Percentiles rank a stretch among this genome's conserved stretches.
Evolutionary conservation across 352 stramenopile species (phyloP).

Genomic region (Pythium sukuiense): DNA sequence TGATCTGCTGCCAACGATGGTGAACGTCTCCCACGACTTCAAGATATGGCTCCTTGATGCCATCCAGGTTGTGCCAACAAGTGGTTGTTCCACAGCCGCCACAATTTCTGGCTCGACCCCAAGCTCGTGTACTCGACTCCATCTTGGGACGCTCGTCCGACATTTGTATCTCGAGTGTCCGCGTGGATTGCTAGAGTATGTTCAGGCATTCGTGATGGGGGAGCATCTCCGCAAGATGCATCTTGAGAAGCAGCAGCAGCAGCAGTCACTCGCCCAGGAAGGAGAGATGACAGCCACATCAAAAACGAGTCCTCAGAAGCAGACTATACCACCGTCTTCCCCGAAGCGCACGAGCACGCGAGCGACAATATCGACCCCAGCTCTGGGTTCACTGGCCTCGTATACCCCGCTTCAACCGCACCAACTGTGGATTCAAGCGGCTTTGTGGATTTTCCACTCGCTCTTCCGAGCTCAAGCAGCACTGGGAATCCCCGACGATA

Average conservation of each 20-base stretch:
- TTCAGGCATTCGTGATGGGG: conserved; percentile 6
- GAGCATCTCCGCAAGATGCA: conserved; percentile 7
- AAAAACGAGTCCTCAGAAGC: neutral
- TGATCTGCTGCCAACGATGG: conserved; percentile 3
- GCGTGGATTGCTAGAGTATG: neutral
- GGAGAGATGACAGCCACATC: neutral
- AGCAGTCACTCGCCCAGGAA: conserved; percentile 13
- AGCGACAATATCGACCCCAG: neutral
- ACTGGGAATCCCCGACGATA: neutral
- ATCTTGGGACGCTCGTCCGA: neutral
- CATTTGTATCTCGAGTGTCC: conserved; percentile 19
- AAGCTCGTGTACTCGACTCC: neutral
- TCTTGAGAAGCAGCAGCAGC: conserved; percentile 16
- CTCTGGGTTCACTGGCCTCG: neutral
- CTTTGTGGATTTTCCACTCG: conserved; percentile 54
- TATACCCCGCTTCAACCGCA: conserved; percentile 13
- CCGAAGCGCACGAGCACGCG: neutral
- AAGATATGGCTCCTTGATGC: conserved; percentile 19
- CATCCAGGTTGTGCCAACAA: neutral
- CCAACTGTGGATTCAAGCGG: conserved; percentile 28
- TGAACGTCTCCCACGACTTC: conserved; percentile 11
- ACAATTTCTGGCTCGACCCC: neutral
- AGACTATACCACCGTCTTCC: neutral
- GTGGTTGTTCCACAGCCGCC: neutral
- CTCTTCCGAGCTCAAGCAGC: conserved; percentile 35